These are phyloP conservation scores for Cladophialophora carrionii DNA, from an alignment of 2,329 filamentous ascomycete species.

Conservation along the genomic window DNA sequence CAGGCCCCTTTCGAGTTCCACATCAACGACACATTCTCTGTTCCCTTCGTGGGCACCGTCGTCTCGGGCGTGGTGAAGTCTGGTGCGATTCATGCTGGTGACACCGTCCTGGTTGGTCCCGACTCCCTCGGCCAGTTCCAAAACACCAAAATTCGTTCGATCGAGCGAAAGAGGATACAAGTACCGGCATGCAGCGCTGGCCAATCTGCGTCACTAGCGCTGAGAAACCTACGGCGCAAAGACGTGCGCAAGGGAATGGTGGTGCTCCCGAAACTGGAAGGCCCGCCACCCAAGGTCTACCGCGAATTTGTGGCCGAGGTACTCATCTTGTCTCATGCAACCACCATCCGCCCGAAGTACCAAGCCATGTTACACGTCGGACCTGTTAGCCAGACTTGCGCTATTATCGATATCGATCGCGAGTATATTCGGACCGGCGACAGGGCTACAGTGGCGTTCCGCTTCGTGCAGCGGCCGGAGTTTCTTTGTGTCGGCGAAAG, in stretches of 20 bases:
- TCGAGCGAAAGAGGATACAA: constrained; percentile 88
- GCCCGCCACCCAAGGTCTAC: constrained; percentile 71
- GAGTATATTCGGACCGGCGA: constrained; percentile 93
- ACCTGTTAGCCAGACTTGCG: constrained; percentile 90
- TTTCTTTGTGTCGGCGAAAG: constrained; percentile 87
- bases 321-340: constrained; percentile 90
- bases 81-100: constrained; percentile 86
- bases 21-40: constrained; percentile 96
- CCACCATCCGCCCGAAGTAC: constrained; percentile 94
- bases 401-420: constrained; percentile 97
- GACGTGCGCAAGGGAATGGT: constrained; percentile 99
- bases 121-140: constrained; percentile 89
- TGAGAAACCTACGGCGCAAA: constrained; percentile 83
- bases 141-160: constrained; percentile 83
- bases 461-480: constrained; percentile 91
- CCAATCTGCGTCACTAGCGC: constrained; percentile 87
- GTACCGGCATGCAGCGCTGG: constrained; percentile 88
- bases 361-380: constrained; percentile 98
- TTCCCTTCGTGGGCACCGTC: constrained; percentile 94
- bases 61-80: constrained; percentile 91
- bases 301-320: constrained; percentile 83
- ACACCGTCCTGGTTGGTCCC: constrained; percentile 83
- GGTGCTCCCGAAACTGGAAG: constrained; percentile 78
- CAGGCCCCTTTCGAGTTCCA: constrained; percentile 91
- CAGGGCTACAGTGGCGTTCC: constrained; percentile 89